Conservation (phyloP, 2,329 filamentous ascomycete genomes). For the Byssochlamys sp. region DNA sequence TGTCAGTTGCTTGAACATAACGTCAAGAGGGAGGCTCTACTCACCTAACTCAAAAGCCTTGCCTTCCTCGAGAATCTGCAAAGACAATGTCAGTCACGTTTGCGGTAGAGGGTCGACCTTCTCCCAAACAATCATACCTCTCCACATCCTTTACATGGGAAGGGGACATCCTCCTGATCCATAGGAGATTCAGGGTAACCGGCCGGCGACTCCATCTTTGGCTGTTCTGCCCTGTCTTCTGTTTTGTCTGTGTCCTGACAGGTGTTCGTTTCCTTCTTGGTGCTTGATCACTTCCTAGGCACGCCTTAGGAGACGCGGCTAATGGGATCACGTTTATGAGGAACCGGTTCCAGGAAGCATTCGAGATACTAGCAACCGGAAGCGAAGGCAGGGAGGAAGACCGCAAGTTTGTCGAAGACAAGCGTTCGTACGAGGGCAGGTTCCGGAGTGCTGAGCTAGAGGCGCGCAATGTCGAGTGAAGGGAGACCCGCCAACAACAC, state of each 20-base stretch:
- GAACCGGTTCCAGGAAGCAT: background rate
- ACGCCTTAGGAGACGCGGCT: background rate
- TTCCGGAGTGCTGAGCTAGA: background rate
- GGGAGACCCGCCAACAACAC: background rate
- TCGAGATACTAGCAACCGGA: background rate
- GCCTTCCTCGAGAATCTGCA: constrained; percentile 89
- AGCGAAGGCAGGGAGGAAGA: background rate
- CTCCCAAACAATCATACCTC: constrained; percentile 49
- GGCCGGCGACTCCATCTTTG: constrained; percentile 45
- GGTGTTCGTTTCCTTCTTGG: background rate
- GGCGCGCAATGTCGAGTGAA: background rate
- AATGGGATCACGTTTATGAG: background rate
- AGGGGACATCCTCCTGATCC: constrained; percentile 69
- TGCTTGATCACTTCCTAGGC: background rate
- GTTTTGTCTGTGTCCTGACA: background rate
- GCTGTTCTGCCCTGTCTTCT: background rate
- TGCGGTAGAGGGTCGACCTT: constrained; percentile 1
- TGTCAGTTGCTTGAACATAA: constrained; percentile 17
- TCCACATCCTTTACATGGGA: constrained; percentile 85
- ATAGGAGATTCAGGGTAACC: constrained; percentile 52
- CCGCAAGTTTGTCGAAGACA: background rate
- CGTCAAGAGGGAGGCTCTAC: constrained; percentile 22
- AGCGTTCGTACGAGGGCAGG: background rate
- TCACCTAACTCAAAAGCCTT: constrained; percentile 95
- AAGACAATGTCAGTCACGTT: constrained; percentile 8